A percentile compares a stretch with the other conserved stretches of the same genome.
phyloP scores from a whole-genome alignment of 2,329 filamentous ascomycete species.

The Cercospora sesami region DNA sequence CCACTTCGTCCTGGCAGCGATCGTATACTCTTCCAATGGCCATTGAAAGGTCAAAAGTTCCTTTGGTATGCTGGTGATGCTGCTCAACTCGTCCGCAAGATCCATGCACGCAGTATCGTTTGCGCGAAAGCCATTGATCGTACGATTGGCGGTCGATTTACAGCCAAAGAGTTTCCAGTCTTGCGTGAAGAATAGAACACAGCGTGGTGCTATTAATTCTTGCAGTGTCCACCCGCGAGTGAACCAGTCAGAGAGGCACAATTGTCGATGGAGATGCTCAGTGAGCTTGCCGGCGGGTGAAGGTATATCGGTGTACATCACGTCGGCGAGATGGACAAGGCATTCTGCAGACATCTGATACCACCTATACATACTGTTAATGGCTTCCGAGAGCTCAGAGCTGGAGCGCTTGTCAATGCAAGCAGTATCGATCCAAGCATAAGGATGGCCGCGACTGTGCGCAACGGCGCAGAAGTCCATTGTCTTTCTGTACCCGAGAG shows the following conservation, averaged over 20 bases:
- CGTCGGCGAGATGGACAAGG: constrained; percentile 7
- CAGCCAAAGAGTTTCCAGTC: constrained; percentile 6
- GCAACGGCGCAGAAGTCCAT: constrained; percentile 3
- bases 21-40: not conserved
- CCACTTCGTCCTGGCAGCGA: constrained; percentile 14
- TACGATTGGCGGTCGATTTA: not conserved
- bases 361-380: constrained; percentile 28
- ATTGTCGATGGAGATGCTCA: not conserved
- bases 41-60: not conserved
- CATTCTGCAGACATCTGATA: constrained; percentile 1
- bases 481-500: not conserved
- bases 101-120: not conserved
- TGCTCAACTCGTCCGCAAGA: not conserved
- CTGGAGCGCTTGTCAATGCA: constrained; percentile 30
- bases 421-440: constrained; percentile 31
- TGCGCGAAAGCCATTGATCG: not conserved
- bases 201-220: constrained; percentile 8
- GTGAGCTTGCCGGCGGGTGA: not conserved
- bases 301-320: not conserved
- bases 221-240: not conserved
- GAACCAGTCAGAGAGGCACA: constrained; percentile 7
- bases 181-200: constrained; percentile 2
- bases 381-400: constrained; percentile 26
- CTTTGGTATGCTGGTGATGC: not conserved
- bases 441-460: not conserved